A percentile compares a stretch with the other conserved stretches of the same genome.
Conservation (phyloP, 1,139 yeast species). For the Tardiomyces depauwii region DNA sequence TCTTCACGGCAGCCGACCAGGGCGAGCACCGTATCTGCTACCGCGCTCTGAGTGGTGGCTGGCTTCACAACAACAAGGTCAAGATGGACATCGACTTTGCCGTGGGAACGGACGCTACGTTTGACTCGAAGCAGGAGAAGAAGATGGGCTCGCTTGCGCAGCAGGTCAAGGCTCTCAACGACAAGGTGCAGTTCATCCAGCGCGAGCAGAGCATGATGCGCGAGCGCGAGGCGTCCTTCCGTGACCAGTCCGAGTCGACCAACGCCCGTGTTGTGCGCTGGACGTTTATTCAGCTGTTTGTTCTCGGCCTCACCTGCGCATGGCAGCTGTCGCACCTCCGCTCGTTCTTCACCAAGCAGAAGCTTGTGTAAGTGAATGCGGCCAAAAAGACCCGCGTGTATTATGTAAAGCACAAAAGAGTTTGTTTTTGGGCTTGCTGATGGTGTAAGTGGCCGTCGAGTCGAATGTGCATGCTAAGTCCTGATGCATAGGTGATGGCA, state of each 20-base stretch:
- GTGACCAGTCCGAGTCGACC: slow-evolving; percentile 57
- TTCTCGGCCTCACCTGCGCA: slow-evolving; percentile 45
- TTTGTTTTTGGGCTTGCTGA: no score
- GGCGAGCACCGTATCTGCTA: slow-evolving; percentile 70
- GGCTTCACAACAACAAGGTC: slow-evolving; percentile 41
- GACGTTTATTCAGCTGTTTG: slow-evolving; percentile 50
- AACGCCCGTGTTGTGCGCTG: slow-evolving; percentile 55
- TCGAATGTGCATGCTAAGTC: no score
- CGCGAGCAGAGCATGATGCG: slow-evolving; percentile 58
- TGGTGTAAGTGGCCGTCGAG: no score
- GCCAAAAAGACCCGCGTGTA: no score
- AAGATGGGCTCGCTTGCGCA: slow-evolving; percentile 40
- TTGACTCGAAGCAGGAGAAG: slow-evolving; percentile 42
- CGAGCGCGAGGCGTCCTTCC: slow-evolving; percentile 56
- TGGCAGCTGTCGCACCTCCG: slow-evolving; percentile 60
- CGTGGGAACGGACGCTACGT: slow-evolving; percentile 37
- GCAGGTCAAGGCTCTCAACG: slow-evolving; percentile 40
- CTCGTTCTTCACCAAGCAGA: slow-evolving; percentile 55
- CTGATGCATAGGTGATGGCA: no score
- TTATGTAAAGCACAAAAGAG: no score
- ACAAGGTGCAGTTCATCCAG: slow-evolving; percentile 44
- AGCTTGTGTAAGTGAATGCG: slow-evolving; percentile 38
- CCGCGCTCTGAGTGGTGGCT: slow-evolving; percentile 51
- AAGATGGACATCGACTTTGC: slow-evolving; percentile 38
- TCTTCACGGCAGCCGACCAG: slow-evolving; percentile 55